Conservation (phyloP, 1,284 basidiomycete genomes). For the Xerocomus amazonicus region DNA sequence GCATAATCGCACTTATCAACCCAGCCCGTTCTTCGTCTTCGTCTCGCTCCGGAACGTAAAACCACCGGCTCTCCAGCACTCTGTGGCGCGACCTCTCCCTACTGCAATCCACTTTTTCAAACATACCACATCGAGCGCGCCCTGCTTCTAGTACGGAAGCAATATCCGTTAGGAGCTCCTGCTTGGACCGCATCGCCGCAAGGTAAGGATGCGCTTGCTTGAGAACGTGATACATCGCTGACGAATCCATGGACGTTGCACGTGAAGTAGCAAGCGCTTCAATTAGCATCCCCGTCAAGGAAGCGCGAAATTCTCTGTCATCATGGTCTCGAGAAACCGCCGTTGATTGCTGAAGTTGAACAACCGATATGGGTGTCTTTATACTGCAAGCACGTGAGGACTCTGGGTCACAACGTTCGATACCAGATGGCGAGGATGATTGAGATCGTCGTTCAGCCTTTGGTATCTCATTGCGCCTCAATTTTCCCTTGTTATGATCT, state of each 20-base stretch:
- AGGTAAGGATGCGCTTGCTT: slow-evolving; percentile 53
- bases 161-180: slow-evolving; percentile 50
- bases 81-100: slow-evolving; percentile 46
- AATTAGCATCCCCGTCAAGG: slow-evolving; percentile 61
- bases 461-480: neutral
- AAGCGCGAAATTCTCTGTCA: slow-evolving; percentile 23
- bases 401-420: slow-evolving; percentile 1
- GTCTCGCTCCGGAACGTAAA: slow-evolving; percentile 70
- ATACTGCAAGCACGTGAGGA: neutral
- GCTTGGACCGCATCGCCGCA: slow-evolving; percentile 37
- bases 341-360: neutral
- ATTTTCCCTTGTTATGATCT: neutral
- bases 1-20: slow-evolving; percentile 67
- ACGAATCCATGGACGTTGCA: slow-evolving; percentile 60
- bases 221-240: slow-evolving; percentile 50
- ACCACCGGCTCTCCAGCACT: slow-evolving; percentile 65
- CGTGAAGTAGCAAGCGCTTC: slow-evolving; percentile 71
- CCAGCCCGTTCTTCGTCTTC: slow-evolving; percentile 64
- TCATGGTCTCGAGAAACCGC: slow-evolving; percentile 1
- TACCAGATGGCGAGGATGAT: slow-evolving; percentile 2
- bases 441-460: slow-evolving; percentile 1
- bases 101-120: slow-evolving; percentile 66
- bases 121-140: slow-evolving; percentile 52
- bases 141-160: slow-evolving; percentile 49
- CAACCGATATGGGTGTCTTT: neutral